These are phyloP conservation scores for Mycena latifolia DNA, from an alignment of 768 basidiomycete genomes.

Conservation along the genomic window DNA sequence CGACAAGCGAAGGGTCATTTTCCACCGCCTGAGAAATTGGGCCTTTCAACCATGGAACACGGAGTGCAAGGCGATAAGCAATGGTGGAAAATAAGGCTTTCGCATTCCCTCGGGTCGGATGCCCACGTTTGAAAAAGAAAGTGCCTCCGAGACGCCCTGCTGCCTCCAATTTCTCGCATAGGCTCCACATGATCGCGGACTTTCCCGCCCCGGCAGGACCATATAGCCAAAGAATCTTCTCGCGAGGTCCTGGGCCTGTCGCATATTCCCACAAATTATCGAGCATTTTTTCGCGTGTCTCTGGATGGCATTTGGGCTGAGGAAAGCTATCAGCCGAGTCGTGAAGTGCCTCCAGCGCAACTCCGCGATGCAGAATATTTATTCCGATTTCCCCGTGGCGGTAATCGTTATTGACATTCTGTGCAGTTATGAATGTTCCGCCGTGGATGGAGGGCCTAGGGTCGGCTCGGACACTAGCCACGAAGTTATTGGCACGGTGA, in stretches of 20 bases:
- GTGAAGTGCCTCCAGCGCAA: too few species aligned
- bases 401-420: constrained; percentile 1
- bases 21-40: neutral
- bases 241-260: too few species aligned
- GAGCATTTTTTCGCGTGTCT: too few species aligned
- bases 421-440: neutral
- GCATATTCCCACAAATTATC: too few species aligned
- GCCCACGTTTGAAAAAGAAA: too few species aligned
- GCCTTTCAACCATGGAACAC: neutral
- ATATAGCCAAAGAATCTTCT: too few species aligned
- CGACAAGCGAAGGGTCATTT: neutral
- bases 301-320: too few species aligned
- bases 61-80: neutral
- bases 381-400: constrained; percentile 1
- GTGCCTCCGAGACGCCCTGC: neutral
- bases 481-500: neutral
- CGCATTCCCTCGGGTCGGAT: neutral
- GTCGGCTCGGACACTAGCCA: neutral
- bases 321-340: too few species aligned
- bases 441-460: neutral
- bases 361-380: constrained; percentile 1
- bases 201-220: neutral
- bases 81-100: neutral
- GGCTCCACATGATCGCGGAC: neutral
- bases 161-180: neutral